phyloP scores from a whole-genome alignment of 371 early-diverging fungal species.

The Cokeromyces recurvatus region DNA sequence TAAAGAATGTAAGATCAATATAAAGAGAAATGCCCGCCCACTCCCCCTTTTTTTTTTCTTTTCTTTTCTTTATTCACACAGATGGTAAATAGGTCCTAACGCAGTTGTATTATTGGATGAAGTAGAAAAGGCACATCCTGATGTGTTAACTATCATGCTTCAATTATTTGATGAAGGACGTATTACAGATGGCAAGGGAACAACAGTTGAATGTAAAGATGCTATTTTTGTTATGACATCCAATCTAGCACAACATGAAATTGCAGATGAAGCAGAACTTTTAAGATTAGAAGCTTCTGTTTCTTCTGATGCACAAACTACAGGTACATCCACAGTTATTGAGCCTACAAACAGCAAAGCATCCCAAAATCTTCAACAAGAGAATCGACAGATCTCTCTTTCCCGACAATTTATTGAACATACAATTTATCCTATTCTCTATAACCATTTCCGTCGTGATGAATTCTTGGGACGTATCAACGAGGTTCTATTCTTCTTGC shows the following conservation, averaged over 20 bases:
- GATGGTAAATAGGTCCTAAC: slow-evolving; percentile 58
- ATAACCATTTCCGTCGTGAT: slow-evolving; percentile 53
- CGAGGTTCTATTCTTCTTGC: slow-evolving; percentile 56
- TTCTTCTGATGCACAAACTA: slow-evolving; percentile 36
- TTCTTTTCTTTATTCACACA: too few relatives aligned
- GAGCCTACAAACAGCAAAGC: slow-evolving; percentile 29
- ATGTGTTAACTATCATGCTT: slow-evolving; percentile 59
- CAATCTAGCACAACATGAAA: slow-evolving; percentile 66
- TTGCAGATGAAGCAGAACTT: slow-evolving; percentile 53
- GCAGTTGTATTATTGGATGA: slow-evolving; percentile 54
- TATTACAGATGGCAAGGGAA: slow-evolving; percentile 66
- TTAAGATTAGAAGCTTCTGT: slow-evolving; percentile 50
- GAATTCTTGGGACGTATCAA: slow-evolving; percentile 63
- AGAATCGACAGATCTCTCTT: slow-evolving; percentile 35
- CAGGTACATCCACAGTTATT: slow-evolving; percentile 22
- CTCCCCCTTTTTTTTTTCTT: too few relatives aligned
- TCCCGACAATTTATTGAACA: slow-evolving; percentile 51
- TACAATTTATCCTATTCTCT: slow-evolving; percentile 54
- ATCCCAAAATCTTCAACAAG: background rate
- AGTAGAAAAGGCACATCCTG: slow-evolving; percentile 70
- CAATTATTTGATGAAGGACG: slow-evolving; percentile 74
- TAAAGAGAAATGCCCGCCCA: too few relatives aligned
- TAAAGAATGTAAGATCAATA: slow-evolving; percentile 52
- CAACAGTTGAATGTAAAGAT: slow-evolving; percentile 57
- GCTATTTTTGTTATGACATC: slow-evolving; percentile 74